Base-by-base conservation (phyloP, 495 filamentous ascomycete genomes). In the Extremus antarcticus region DNA sequence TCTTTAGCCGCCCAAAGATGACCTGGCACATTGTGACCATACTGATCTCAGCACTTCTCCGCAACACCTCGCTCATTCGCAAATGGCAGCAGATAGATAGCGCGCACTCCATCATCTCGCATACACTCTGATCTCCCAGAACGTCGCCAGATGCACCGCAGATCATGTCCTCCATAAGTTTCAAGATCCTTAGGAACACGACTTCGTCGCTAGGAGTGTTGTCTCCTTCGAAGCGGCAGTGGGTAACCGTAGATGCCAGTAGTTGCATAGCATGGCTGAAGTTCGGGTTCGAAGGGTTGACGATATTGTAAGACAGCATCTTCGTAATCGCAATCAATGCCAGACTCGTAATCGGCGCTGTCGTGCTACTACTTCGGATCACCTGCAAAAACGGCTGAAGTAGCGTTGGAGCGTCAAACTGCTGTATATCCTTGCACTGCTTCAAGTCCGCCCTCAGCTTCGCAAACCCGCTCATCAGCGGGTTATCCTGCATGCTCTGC, bases 21-120 rank as follows among this genome's bases (percentile, higher is more conserved):
- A 91, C 86, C 69, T 97, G 94, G 66, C 91, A 95, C 91, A 99
- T 99, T 56, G 86, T 86, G 51, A 95, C 85, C 94, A 97, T 97
- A 53, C 88, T 85, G 68, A 95, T 92, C 67, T 99, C 92, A 1
- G 94, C 94, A 21, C 89, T 91, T 56, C 90, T 78, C 51, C 90
- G 78, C 17, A 99, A 74, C 10, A 97, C 81, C 63, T 96, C 92
- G 17, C 92, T 95, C 49, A 99, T 78, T 48, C 90, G 81, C 53
- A 83, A 80, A 70, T 96, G 89, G 54, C 90, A 96, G 71, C 92
- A 99, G 79, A 99, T 97, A 66, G 90, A 95, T 57, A 99, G 68
- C 2, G 90, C 94, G 3, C 88, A 90, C 69, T 95, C 92, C 92
- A 99, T 97, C 92, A 99, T 97, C 65, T 95, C 87, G 65, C 92